Evolutionary conservation across 2,329 filamentous ascomycete species (phyloP).

Genomic region (Fusarium denticulatum): DNA sequence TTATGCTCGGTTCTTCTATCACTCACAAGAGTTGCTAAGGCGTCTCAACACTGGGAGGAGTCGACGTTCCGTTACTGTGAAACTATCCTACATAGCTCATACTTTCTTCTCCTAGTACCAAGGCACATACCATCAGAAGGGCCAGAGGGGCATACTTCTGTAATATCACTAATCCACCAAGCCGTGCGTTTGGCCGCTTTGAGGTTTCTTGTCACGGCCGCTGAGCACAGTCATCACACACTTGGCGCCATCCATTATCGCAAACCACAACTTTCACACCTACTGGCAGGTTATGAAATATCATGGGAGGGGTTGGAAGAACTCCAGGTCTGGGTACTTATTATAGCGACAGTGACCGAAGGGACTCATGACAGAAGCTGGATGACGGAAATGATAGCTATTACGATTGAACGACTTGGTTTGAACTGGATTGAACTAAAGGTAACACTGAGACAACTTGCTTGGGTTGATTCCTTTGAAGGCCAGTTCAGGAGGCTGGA

Average conservation of each 20-base stretch:
- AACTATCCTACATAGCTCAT: not conserved
- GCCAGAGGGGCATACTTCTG: not conserved
- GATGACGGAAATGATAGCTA: not conserved
- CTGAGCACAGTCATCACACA: conserved; percentile 1
- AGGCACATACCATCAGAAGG: not conserved
- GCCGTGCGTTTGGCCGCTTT: not conserved
- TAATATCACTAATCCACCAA: not conserved
- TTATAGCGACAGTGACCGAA: not conserved
- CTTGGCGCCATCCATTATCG: not conserved
- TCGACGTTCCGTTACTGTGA: not conserved
- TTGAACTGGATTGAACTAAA: not conserved
- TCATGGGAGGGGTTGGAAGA: not conserved
- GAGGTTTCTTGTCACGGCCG: not conserved
- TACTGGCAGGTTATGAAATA: not conserved
- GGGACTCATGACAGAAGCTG: not conserved
- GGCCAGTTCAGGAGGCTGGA: not conserved
- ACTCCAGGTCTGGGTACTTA: not conserved
- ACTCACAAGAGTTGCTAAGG: not conserved
- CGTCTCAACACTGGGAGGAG: not conserved
- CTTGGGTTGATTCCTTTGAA: not conserved
- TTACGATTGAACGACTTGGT: not conserved
- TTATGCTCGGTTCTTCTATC: not conserved
- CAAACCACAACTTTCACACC: not conserved
- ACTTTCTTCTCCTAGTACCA: not conserved
- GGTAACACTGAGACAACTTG: not conserved